These are phyloP conservation scores for Hypoxylon fragiforme DNA, from an alignment of 495 filamentous ascomycete species.

Conservation along the genomic window DNA sequence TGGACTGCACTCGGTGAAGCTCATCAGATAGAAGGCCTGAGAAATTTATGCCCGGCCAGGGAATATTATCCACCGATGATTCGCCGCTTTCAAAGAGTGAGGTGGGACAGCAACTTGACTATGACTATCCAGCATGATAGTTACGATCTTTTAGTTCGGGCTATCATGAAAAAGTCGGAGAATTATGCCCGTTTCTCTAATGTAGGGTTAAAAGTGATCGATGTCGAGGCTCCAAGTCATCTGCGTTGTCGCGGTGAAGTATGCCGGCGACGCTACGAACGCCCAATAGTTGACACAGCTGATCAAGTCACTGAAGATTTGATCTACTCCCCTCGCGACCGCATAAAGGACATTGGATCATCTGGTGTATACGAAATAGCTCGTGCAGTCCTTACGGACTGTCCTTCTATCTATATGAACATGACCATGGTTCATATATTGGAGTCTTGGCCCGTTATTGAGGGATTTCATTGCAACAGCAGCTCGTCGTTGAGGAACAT, in stretches of 20 bases:
- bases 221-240: slow-evolving; percentile 14
- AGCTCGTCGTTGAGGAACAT: slow-evolving; percentile 22
- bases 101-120: slow-evolving; percentile 51
- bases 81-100: slow-evolving; percentile 53
- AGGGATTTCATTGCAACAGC: slow-evolving; percentile 36
- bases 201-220: neutral
- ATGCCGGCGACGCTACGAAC: slow-evolving; percentile 47
- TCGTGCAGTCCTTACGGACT: slow-evolving; percentile 34
- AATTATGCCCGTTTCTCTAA: slow-evolving; percentile 38
- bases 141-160: slow-evolving; percentile 43
- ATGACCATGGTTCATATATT: slow-evolving; percentile 23
- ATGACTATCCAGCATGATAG: slow-evolving; percentile 58
- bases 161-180: slow-evolving; percentile 47
- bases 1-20: slow-evolving; percentile 41
- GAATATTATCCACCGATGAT: slow-evolving; percentile 59
- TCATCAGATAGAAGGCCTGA: slow-evolving; percentile 40
- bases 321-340: slow-evolving; percentile 32
- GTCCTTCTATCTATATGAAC: slow-evolving; percentile 14
- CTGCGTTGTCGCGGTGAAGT: slow-evolving; percentile 43
- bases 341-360: slow-evolving; percentile 11
- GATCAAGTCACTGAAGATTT: neutral
- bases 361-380: slow-evolving; percentile 37
- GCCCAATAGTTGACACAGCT: slow-evolving; percentile 20
- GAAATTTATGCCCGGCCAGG: slow-evolving; percentile 52
- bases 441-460: slow-evolving; percentile 35